Evolutionary conservation across 2,329 filamentous ascomycete species (phyloP).

Genomic region (Sclerotinia minor): DNA sequence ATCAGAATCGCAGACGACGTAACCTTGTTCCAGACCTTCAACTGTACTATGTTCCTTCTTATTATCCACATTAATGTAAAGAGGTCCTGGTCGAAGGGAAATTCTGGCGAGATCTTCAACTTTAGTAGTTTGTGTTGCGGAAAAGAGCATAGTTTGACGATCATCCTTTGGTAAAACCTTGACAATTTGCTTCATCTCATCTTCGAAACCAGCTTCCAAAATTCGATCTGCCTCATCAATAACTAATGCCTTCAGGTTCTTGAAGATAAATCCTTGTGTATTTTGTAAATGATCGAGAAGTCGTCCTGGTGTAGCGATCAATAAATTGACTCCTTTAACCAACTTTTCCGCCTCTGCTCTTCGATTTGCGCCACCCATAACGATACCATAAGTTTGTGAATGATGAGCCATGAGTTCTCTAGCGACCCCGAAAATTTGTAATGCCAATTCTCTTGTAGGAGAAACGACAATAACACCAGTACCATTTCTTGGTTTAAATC

Average conservation of each 20-base stretch:
- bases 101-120: slow-evolving; percentile 96
- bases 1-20: slow-evolving; percentile 89
- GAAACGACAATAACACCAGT: slow-evolving; percentile 91
- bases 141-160: slow-evolving; percentile 97
- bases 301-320: slow-evolving; percentile 91
- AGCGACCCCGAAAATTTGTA: slow-evolving; percentile 95
- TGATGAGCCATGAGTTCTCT: slow-evolving; percentile 90
- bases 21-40: slow-evolving; percentile 91
- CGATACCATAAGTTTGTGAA: slow-evolving; percentile 92
- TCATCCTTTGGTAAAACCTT: slow-evolving; percentile 87
- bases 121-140: slow-evolving; percentile 96
- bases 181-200: slow-evolving; percentile 95
- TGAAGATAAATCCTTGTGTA: slow-evolving; percentile 84
- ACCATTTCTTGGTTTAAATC: slow-evolving; percentile 93
- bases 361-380: slow-evolving; percentile 91
- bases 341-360: slow-evolving; percentile 93
- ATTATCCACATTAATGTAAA: slow-evolving; percentile 97
- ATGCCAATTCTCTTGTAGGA: slow-evolving; percentile 87
- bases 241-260: slow-evolving; percentile 87
- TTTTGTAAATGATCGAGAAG: slow-evolving; percentile 93
- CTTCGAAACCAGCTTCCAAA: slow-evolving; percentile 95
- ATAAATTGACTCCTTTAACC: slow-evolving; percentile 86
- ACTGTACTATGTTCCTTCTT: slow-evolving; percentile 88
- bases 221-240: slow-evolving; percentile 98
- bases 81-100: slow-evolving; percentile 82